Evolutionary conservation across 1,139 yeast species (phyloP), one percentile per base, ranked within the genome.

Genomic region (Suzukiozyma palmioleophila): DNA sequence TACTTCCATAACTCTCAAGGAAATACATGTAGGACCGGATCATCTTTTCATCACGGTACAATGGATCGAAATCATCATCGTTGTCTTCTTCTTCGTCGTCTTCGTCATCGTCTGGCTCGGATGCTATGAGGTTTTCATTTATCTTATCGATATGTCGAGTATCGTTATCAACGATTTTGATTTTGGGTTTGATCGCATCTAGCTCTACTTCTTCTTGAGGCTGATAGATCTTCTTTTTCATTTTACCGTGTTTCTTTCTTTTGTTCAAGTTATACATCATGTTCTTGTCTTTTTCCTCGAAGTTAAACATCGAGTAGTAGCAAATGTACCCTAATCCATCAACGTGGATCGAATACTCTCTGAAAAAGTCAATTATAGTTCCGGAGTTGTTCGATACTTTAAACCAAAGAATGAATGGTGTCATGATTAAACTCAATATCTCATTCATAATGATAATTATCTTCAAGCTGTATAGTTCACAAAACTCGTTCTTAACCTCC

Each of bases 291-390:
- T 73, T 74, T 43, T 79, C 77, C 48, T 82, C 84, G 45, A 83
- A 78, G 51, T 86, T 85, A 61, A 92, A 94, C 80, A 87, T 85
- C 2, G 98, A 97, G 69, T 82, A 88, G 33, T 87, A 83, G 56
- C 98, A 92, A 28, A 92, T 95, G 53, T 90, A 85, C 0, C 98
- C 99, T 34, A 92, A 66, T 0, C 97, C 97, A 62, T 90, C 97
- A 36, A 90, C 88, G 57, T 90, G 94, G 10, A 89, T 81, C 9
- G 95, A 81, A 50, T 79, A 84, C 45, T 92, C 97, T 42, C 97
- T 64, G 60, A 90, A 87, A 54, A 92, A 92, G 56, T 92, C 97
- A 29, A 92, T 77, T 33, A 92, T 84, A 28, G 78, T 70, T 26
- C 87, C 90, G 12, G 92, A 71, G 36, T 79, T 74, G 37, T 73